Conservation (phyloP, 805 yeast species). For the Hanseniaspora valbyensis region DNA sequence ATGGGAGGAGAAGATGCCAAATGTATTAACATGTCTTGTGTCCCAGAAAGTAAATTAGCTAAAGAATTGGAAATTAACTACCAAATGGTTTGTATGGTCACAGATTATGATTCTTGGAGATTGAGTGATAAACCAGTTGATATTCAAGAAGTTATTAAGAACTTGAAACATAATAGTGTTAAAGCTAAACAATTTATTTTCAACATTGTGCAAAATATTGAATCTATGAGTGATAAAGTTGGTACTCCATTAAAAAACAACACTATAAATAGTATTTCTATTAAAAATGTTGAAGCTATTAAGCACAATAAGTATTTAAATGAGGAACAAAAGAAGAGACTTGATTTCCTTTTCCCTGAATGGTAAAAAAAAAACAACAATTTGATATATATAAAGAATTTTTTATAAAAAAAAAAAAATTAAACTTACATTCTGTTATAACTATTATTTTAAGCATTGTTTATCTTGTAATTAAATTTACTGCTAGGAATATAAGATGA, state of each 20-base stretch:
- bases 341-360: conserved; percentile 84
- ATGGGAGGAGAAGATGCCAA: conserved; percentile 72
- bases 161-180: conserved; percentile 72
- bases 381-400: not conserved
- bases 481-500: conserved; percentile 29
- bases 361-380: conserved; percentile 38
- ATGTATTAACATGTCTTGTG: conserved; percentile 90
- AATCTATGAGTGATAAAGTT: conserved; percentile 41
- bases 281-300: conserved; percentile 31
- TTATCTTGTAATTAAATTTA: conserved; percentile 27
- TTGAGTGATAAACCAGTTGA: conserved; percentile 92
- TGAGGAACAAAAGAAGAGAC: conserved; percentile 59
- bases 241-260: conserved; percentile 58
- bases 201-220: conserved; percentile 54
- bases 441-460: conserved; percentile 10
- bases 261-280: conserved; percentile 73
- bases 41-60: conserved; percentile 96
- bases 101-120: conserved; percentile 98
- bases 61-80: conserved; percentile 94
- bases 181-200: conserved; percentile 76
- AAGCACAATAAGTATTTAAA: conserved; percentile 50
- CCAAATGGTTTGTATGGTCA: conserved; percentile 98
- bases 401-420: too few relatives aligned
- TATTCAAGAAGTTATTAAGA: conserved; percentile 91
- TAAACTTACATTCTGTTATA: not conserved